Percentiles rank a stretch among this genome's conserved stretches.
Conservation (phyloP, 805 yeast species). For the Saccharomycopsis fibuligera region DNA sequence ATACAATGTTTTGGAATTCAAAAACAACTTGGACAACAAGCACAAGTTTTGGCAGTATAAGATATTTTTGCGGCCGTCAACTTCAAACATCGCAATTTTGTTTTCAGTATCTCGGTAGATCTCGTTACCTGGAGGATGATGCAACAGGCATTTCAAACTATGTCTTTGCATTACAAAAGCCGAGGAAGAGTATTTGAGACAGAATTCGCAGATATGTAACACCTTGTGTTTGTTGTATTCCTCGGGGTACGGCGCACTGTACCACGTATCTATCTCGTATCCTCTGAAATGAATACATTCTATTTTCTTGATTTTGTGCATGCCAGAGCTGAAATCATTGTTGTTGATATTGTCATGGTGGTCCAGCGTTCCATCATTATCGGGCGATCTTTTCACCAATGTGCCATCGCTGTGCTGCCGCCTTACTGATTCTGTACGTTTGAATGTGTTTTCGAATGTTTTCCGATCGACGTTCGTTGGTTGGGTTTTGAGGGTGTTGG, state of each 20-base stretch:
- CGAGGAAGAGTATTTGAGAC: conserved; percentile 72
- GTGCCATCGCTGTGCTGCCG: conserved; percentile 31
- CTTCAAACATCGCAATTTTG: conserved; percentile 73
- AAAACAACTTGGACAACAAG: conserved; percentile 77
- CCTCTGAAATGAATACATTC: conserved; percentile 64
- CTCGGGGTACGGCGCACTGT: conserved; percentile 87
- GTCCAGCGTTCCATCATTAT: conserved; percentile 19
- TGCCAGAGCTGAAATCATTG: not conserved
- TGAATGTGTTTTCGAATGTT: conserved; percentile 38
- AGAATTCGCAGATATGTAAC: conserved; percentile 75
- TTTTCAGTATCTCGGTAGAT: conserved; percentile 68
- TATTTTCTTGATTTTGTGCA: conserved; percentile 28
- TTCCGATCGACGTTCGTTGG: conserved; percentile 50
- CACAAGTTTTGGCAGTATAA: conserved; percentile 87
- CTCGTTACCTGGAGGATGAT: conserved; percentile 87
- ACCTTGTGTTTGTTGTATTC: conserved; percentile 60
- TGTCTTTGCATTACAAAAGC: conserved; percentile 67
- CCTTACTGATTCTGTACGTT: conserved; percentile 35
- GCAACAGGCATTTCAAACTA: conserved; percentile 59
- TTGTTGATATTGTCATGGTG: conserved; percentile 14
- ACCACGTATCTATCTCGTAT: conserved; percentile 84
- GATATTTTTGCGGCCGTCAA: conserved; percentile 82
- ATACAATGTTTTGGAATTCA: conserved; percentile 86
- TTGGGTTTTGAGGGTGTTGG: conserved; percentile 52
- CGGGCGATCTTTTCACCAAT: conserved; percentile 23